phyloP scores from a whole-genome alignment of 169 alveolate genomes.

The Plasmodium knowlesi region DNA sequence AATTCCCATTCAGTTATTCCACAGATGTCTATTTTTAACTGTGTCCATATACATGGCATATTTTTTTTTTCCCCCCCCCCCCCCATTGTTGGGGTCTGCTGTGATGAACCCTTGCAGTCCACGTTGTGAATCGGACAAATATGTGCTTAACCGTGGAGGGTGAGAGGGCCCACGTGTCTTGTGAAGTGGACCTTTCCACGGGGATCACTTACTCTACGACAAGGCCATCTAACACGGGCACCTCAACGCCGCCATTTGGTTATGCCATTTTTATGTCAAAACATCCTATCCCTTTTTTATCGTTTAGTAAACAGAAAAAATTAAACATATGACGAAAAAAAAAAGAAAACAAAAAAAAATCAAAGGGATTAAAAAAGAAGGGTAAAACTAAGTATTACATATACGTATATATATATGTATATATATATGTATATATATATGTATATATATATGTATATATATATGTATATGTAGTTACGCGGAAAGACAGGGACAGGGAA shows the following conservation, averaged over 20 bases:
- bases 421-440: not conserved
- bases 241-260: not conserved
- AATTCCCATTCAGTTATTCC: not conserved
- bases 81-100: too few species aligned
- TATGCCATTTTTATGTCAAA: not conserved
- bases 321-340: constrained; percentile 6
- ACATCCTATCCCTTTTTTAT: not conserved
- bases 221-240: too few species aligned
- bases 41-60: not conserved
- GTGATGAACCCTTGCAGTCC: not conserved
- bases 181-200: not conserved
- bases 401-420: not conserved
- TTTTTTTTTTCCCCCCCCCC: too few species aligned
- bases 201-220: not conserved
- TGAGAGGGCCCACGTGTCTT: not conserved
- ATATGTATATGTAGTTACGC: not conserved
- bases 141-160: not conserved
- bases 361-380: not conserved
- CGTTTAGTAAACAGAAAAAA: constrained; percentile 20
- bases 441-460: not conserved
- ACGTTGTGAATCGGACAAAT: not conserved
- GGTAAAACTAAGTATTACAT: too few species aligned
- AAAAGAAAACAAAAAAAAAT: not conserved
- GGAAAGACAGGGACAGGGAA: not conserved
- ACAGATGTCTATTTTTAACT: not conserved